Base-by-base conservation (phyloP, 2,329 filamentous ascomycete genomes). In the Aspergillus calidoustus region DNA sequence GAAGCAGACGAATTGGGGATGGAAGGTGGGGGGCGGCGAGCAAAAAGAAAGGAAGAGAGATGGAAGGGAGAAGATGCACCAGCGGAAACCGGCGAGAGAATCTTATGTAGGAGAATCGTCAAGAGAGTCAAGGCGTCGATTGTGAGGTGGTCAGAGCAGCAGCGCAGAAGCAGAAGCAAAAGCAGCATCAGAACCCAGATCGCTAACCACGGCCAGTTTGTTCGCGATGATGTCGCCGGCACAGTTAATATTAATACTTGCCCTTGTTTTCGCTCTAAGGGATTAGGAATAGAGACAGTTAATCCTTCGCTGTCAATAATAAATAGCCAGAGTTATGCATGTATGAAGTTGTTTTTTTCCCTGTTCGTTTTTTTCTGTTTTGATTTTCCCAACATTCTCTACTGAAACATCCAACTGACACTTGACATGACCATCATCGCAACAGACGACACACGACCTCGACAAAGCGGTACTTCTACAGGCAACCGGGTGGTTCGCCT, bases 401-500 rank as follows among this genome's bases (percentile, higher is more conserved):
- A n/a, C 51, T 53, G 51, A 53, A 53, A 53, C 51, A 53, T 52
- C 8, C 50, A 19, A 41, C 50, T 52, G n/a, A 53, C 51, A 53
- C 11, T 34, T 48, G 13, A 41, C 34, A 41, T 41, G 34, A 41
- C 34, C 13, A 22, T 48, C 46, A 13, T 41, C 25, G 6, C 25
- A 15, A 47, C 41, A 47, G 23, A 11, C 28, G 23, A 56, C 28
- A 48, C 41, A 34, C 41, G 28, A 57, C 51, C 19, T 41, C 34
- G 34, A 41, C 34, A 15, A 17, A 41, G 19, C 30, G 48, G 43
- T 53, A 51, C 28, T 53, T 47, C 57, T 59, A 65, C 60, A 61
- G 64, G 63, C 64, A 63, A 65, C 64, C 60, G 61, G 59, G 64
- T 64, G 64, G 64, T 66, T 66, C 64, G 64, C 63, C 60, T 44